Evolutionary conservation across 2,329 filamentous ascomycete genomes (phyloP).

Genomic region (Hypoxylon sp.): DNA sequence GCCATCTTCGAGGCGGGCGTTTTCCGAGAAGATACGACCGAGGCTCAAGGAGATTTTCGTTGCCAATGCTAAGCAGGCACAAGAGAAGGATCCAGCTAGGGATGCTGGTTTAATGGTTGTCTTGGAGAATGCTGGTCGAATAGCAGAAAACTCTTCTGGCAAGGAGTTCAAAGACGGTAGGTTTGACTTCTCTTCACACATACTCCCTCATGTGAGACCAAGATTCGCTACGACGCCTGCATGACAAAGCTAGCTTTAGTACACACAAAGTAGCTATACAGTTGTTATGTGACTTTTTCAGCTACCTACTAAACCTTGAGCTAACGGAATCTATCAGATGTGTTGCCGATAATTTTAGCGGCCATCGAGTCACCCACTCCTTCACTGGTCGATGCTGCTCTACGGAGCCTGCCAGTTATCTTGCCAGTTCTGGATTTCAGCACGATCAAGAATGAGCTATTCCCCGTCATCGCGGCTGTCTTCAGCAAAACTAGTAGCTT

Average conservation of each 20-base stretch:
- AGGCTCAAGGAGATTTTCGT: conserved; percentile 86
- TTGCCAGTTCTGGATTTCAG: conserved; percentile 92
- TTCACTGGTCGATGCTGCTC: conserved; percentile 85
- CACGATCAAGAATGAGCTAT: conserved; percentile 96
- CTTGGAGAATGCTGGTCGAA: conserved; percentile 81
- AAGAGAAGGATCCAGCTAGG: conserved; percentile 83
- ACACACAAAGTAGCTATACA: too few relatives aligned
- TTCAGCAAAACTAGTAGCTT: conserved; percentile 95
- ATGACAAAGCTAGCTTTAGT: too few relatives aligned
- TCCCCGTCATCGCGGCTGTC: conserved; percentile 88
- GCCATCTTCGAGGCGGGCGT: conserved; percentile 80
- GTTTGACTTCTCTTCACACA: conserved; percentile 49
- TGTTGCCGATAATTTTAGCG: conserved; percentile 85
- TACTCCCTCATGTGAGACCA: background rate
- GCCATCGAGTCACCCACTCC: conserved; percentile 92
- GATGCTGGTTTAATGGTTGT: conserved; percentile 94
- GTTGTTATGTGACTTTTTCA: background rate
- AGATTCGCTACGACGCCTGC: too few relatives aligned
- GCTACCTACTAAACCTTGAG: conserved; percentile 12
- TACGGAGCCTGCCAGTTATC: conserved; percentile 82
- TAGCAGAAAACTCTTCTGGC: conserved; percentile 84
- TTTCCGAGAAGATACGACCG: conserved; percentile 89
- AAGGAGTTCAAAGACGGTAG: conserved; percentile 94
- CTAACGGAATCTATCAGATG: conserved; percentile 67
- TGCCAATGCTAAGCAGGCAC: conserved; percentile 65